Percentiles rank a stretch among this genome's conserved stretches.
Evolutionary conservation across 805 yeast species (phyloP).

Genomic region (Candida morakotiae): DNA sequence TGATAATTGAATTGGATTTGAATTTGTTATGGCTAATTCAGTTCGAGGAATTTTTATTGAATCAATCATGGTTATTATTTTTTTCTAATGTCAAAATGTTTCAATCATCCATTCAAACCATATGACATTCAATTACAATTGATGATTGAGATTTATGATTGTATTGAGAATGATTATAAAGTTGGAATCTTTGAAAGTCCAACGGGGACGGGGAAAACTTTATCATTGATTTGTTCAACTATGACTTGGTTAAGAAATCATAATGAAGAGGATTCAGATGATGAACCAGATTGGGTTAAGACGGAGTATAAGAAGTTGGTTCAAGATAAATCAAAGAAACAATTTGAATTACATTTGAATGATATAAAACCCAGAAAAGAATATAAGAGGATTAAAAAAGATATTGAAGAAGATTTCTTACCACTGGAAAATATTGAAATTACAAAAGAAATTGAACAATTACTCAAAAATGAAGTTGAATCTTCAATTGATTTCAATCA

Average conservation of each 20-base stretch:
- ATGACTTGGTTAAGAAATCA: constrained; percentile 69
- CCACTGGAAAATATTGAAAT: constrained; percentile 33
- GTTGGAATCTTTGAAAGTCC: constrained; percentile 89
- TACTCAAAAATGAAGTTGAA: constrained; percentile 37
- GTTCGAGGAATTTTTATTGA: constrained; percentile 10
- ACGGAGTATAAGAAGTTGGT: constrained; percentile 32
- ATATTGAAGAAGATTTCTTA: constrained; percentile 15
- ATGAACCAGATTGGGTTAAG: constrained; percentile 69
- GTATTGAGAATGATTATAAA: constrained; percentile 51
- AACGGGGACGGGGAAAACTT: constrained; percentile 91
- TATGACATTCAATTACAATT: constrained; percentile 73
- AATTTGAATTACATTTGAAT: constrained; percentile 40
- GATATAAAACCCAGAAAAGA: constrained; percentile 18
- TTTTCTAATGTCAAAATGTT: constrained; percentile 18
- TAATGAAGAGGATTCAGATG: constrained; percentile 6
- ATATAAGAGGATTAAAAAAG: constrained; percentile 5
- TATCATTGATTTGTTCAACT: constrained; percentile 80
- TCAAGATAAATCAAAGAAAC: constrained; percentile 22
- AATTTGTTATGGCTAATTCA: constrained; percentile 11
- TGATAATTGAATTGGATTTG: constrained; percentile 32
- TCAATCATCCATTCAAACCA: constrained; percentile 78
- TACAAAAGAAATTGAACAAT: constrained; percentile 43
- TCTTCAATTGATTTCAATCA: constrained; percentile 16
- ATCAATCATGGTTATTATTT: background rate
- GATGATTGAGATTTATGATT: constrained; percentile 70